A percentile compares a stretch with the other conserved stretches of the same genome.
These are phyloP conservation scores for Nannochloropsis gaditana DNA, from an alignment of 108 stramenopile species.

Conservation along the genomic window DNA sequence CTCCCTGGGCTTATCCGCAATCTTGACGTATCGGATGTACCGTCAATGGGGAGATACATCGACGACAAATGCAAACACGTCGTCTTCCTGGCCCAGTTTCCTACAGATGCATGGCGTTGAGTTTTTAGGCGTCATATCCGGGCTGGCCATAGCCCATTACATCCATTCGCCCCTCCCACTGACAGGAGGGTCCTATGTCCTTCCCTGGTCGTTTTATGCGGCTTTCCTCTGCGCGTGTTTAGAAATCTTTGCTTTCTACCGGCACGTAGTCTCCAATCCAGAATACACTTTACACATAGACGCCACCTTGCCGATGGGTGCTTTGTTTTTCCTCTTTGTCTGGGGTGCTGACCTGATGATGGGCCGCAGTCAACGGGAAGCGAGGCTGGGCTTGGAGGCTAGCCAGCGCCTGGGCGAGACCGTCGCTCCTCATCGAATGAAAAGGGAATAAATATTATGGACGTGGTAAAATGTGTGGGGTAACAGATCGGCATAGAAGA, in stretches of 20 bases:
- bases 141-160: constrained; percentile 10
- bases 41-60: neutral
- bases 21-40: neutral
- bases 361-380: neutral
- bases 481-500: too few relatives aligned
- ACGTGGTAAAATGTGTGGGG: too few relatives aligned
- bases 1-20: neutral
- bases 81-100: neutral
- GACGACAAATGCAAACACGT: neutral
- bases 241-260: neutral
- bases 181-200: neutral
- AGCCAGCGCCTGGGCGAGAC: neutral
- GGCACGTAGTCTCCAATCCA: neutral
- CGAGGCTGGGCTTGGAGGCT: neutral
- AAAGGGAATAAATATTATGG: neutral
- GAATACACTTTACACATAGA: neutral
- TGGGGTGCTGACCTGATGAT: constrained; percentile 12
- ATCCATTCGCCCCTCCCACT: neutral
- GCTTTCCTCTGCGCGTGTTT: neutral
- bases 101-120: neutral
- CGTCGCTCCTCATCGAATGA: neutral
- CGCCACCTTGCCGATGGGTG: neutral
- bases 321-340: constrained; percentile 11
- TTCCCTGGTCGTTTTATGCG: neutral
- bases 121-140: neutral